A percentile compares a stretch with the other conserved stretches of the same genome.
phyloP scores from a whole-genome alignment of 1,284 basidiomycete species.

The Macrocystidia cucumis region DNA sequence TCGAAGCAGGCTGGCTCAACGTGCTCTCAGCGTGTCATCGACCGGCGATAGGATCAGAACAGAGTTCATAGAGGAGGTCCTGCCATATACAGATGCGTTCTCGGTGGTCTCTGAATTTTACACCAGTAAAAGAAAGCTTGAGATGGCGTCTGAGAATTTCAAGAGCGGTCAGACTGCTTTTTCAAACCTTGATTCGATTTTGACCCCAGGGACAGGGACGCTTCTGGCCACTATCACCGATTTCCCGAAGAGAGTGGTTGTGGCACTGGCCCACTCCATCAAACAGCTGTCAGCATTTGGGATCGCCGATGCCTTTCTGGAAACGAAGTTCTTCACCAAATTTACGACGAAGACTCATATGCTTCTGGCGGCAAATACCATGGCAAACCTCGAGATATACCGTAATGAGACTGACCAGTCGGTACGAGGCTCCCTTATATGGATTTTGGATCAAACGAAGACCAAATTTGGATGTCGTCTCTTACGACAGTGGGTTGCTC shows the following conservation, averaged over 20 bases:
- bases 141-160: constrained; percentile 36
- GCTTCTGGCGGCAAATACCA: constrained; percentile 85
- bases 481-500: constrained; percentile 82
- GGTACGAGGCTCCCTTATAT: constrained; percentile 74
- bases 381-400: constrained; percentile 90
- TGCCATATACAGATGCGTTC: constrained; percentile 71
- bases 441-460: constrained; percentile 81
- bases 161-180: constrained; percentile 31
- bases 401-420: constrained; percentile 80
- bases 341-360: constrained; percentile 82
- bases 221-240: constrained; percentile 60
- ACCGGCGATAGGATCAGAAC: constrained; percentile 35
- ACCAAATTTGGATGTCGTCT: constrained; percentile 87
- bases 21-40: constrained; percentile 28
- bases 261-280: constrained; percentile 76
- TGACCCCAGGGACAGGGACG: constrained; percentile 26
- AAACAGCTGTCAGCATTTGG: constrained; percentile 72
- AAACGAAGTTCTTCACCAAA: constrained; percentile 70
- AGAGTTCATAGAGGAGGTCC: constrained; percentile 54
- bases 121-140: constrained; percentile 35
- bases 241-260: constrained; percentile 67
- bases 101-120: constrained; percentile 71
- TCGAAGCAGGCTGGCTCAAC: constrained; percentile 2
- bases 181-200: constrained; percentile 3
- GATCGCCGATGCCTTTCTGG: constrained; percentile 69